Evolutionary conservation across 169 alveolate genomes (phyloP).

Genomic region (Plasmodium knowlesi): DNA sequence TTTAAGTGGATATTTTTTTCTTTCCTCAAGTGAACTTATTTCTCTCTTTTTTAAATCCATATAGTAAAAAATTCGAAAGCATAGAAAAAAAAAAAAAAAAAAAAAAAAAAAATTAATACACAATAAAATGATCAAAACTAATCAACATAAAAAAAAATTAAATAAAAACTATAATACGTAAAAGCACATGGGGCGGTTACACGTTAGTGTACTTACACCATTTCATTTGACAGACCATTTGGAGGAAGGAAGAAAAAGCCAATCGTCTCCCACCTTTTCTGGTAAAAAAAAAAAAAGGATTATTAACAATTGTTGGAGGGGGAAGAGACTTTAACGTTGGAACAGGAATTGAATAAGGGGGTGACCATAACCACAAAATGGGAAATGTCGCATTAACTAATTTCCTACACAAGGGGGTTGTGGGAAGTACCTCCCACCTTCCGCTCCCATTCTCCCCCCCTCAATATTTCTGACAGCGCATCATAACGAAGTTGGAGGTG

Average conservation of each 20-base stretch:
- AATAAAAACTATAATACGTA: too few species aligned
- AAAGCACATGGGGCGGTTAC: too few species aligned
- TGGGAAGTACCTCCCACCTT: background rate
- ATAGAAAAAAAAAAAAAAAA: background rate
- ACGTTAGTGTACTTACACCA: too few species aligned
- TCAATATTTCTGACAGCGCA: background rate
- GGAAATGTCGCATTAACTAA: background rate
- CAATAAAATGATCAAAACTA: background rate
- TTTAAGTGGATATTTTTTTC: too few species aligned
- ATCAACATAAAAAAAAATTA: background rate
- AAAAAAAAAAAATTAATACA: background rate
- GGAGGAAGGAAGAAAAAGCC: background rate
- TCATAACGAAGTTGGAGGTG: conserved; percentile 10
- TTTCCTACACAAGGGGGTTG: background rate
- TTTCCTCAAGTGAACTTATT: too few species aligned
- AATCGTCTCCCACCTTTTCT: background rate
- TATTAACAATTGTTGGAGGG: background rate
- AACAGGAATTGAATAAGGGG: background rate
- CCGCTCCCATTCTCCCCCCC: too few species aligned
- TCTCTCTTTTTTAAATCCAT: too few species aligned
- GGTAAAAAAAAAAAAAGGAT: too few species aligned
- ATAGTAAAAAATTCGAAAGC: too few species aligned
- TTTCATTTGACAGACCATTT: too few species aligned
- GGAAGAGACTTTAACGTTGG: background rate
- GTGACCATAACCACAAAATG: background rate